Conservation (phyloP, 192 early-diverging fungal species). For the Cladochytrium replicatum region DNA sequence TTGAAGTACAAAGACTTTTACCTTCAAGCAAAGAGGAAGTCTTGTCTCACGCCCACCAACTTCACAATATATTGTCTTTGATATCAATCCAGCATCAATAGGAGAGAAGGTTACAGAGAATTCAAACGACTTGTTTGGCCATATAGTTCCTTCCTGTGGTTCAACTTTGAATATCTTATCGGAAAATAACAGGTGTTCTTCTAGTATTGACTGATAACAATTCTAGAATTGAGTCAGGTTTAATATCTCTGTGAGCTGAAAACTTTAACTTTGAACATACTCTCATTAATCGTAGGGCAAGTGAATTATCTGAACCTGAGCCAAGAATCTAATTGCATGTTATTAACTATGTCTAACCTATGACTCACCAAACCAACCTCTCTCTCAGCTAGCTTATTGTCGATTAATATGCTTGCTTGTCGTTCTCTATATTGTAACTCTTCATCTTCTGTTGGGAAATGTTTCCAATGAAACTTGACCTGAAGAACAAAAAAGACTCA, state of each 20-base stretch:
- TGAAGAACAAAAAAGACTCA: constrained; percentile 6
- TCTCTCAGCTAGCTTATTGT: constrained; percentile 24
- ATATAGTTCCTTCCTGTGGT: constrained; percentile 35
- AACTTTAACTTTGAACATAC: too few species aligned
- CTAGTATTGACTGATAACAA: neutral
- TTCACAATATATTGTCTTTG: constrained; percentile 35
- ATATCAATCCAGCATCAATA: constrained; percentile 21
- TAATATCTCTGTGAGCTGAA: too few species aligned
- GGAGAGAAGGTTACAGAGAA: constrained; percentile 38
- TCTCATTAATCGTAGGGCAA: too few species aligned
- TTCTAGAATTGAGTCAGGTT: neutral
- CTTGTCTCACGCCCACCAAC: constrained; percentile 42
- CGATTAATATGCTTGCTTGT: constrained; percentile 13
- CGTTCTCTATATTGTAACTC: constrained; percentile 25
- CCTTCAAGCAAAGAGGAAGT: constrained; percentile 39
- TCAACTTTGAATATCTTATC: constrained; percentile 31
- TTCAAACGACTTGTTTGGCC: constrained; percentile 43
- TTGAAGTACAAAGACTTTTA: constrained; percentile 9
- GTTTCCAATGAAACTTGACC: constrained; percentile 46
- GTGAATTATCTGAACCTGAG: too few species aligned
- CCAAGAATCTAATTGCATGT: too few species aligned
- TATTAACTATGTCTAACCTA: too few species aligned
- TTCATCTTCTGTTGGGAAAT: constrained; percentile 32
- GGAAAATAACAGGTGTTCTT: constrained; percentile 12
- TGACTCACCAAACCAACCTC: constrained; percentile 12